Evolutionary conservation across 345 rosid genomes (phyloP).

Genomic region (Euphorbia pulcherrima): DNA sequence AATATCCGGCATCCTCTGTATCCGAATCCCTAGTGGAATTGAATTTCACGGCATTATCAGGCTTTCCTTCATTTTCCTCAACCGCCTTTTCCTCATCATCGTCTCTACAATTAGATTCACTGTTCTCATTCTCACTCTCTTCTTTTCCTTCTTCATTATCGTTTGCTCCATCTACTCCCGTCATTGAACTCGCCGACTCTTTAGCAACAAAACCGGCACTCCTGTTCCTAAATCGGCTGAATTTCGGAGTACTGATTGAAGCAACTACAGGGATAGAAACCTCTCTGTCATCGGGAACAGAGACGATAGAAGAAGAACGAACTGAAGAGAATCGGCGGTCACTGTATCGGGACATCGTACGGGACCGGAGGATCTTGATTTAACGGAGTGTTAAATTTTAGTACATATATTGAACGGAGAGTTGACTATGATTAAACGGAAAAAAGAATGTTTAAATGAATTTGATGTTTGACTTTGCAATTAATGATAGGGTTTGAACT

Average conservation of each 20-base stretch:
- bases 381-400: too few relatives aligned
- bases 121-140: too few relatives aligned
- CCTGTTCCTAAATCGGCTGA: too few relatives aligned
- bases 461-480: too few relatives aligned
- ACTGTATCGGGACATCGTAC: constrained; percentile 49
- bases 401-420: background rate
- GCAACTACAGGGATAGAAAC: constrained; percentile 33
- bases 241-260: constrained; percentile 23
- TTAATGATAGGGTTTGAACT: too few relatives aligned
- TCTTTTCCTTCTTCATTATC: constrained; percentile 8
- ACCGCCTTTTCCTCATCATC: constrained; percentile 4
- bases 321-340: constrained; percentile 15
- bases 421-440: too few relatives aligned
- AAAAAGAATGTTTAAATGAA: too few relatives aligned
- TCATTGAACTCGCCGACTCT: background rate
- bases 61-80: constrained; percentile 1
- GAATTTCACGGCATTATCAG: constrained; percentile 30
- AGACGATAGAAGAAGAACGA: constrained; percentile 23
- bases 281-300: background rate
- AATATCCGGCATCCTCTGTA: constrained; percentile 26
- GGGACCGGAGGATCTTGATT: constrained; percentile 51
- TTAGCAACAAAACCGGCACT: too few relatives aligned
- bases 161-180: background rate
- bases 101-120: background rate
- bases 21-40: constrained; percentile 34